Evolutionary conservation across 805 yeast species (phyloP), one percentile per base, ranked within the genome.

Genomic region (Candida caryicola): DNA sequence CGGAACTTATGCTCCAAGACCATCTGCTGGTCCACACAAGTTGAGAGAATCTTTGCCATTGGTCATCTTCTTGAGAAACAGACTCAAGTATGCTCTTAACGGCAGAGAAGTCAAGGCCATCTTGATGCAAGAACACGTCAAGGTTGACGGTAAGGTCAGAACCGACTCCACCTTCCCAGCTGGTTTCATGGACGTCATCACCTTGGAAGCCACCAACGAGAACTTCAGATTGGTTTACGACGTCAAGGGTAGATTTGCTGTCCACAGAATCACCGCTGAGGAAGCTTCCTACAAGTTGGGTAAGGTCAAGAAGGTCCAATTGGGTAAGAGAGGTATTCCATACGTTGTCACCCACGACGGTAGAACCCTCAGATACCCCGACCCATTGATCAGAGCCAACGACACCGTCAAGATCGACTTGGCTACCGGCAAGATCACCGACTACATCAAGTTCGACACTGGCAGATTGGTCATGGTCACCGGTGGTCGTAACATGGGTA

Each of bases 321-420:
- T 90, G 69, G 98, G 99, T 74, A 93, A 91, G 85, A 88, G 82
- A 78, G 96, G 96, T 69, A 81, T 91, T 63, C 99, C 99, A 67
- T 91, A 87, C 85, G 84, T 86, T 66, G 98, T 91, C 59, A 91
- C 99, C 68, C 99, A 91, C 83, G 99, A 91, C 69, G 98, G 99
- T 76, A 90, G 99, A 83, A 91, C 99, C 69, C 77, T 91, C 79
- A 90, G 98, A 77, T 91, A 90, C 87, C 98, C 98, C 73, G 98
- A 91, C 70, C 99, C 99, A 75, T 73, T 75, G 59, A 82, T 91
- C 83, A 91, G 79, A 77, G 89, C 88, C 66, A 90, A 93, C 82
- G 99, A 91, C 79, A 86, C 98, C 59, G 96, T 91, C 68, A 90
- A 90, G 83, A 76, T 91, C 67, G 96, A 91, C 76, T 79, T 91